These are phyloP conservation scores for Tuber melanosporum DNA, from an alignment of 495 filamentous ascomycete species.

Conservation along the genomic window DNA sequence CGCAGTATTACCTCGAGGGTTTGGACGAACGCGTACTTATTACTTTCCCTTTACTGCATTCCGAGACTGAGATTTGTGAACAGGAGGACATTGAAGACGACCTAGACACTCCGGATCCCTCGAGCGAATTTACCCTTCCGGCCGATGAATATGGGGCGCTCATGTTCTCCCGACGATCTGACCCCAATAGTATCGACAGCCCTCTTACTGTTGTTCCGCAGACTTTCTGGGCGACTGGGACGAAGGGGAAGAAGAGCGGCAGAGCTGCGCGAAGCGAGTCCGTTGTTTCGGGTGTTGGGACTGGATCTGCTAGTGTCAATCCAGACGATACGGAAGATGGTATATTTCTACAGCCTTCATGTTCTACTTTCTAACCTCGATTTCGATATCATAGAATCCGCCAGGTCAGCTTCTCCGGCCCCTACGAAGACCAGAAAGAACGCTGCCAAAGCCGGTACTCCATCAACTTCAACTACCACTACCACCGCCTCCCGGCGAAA, in stretches of 20 bases:
- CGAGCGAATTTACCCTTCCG: conserved; percentile 70
- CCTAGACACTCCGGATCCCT: conserved; percentile 48
- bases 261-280: conserved; percentile 45
- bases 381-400: conserved; percentile 20
- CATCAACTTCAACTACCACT: conserved; percentile 17
- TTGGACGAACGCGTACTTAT: conserved; percentile 71
- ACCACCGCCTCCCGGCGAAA: conserved; percentile 14
- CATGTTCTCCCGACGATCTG: conserved; percentile 63
- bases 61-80: conserved; percentile 44
- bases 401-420: conserved; percentile 27
- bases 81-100: conserved; percentile 59
- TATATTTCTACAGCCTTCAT: neutral
- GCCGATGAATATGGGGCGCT: conserved; percentile 66
- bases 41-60: neutral
- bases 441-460: neutral
- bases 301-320: conserved; percentile 20
- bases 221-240: conserved; percentile 47
- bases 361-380: conserved; percentile 18
- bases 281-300: conserved; percentile 43
- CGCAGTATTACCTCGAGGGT: conserved; percentile 78
- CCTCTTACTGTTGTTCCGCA: conserved; percentile 45
- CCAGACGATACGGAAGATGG: conserved; percentile 25
- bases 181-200: conserved; percentile 53
- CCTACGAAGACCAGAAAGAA: conserved; percentile 23
- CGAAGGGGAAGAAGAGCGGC: conserved; percentile 34